Evolutionary conservation across 805 yeast species (phyloP).

Genomic region (Zygotorulaspora danielsina): DNA sequence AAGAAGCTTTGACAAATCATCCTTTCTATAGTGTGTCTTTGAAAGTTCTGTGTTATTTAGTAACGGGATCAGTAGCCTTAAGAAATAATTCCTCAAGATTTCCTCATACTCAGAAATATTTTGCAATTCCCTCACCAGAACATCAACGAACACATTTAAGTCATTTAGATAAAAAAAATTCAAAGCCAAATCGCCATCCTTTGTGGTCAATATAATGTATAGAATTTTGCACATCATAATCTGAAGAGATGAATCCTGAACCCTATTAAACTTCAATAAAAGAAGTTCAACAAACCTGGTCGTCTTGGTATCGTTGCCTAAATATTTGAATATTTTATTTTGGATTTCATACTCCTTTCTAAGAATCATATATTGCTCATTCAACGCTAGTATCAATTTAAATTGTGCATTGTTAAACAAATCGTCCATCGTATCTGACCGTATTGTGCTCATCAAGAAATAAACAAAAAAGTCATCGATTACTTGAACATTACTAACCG

Average conservation of each 20-base stretch:
- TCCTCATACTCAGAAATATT: constrained; percentile 61
- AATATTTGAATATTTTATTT: constrained; percentile 53
- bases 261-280: constrained; percentile 70
- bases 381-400: constrained; percentile 65
- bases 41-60: constrained; percentile 60
- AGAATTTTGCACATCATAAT: constrained; percentile 75
- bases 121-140: constrained; percentile 71
- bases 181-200: constrained; percentile 46
- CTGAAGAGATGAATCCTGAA: constrained; percentile 63
- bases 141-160: constrained; percentile 76
- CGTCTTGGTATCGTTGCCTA: constrained; percentile 44
- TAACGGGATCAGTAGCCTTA: constrained; percentile 71
- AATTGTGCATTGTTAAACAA: constrained; percentile 63
- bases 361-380: constrained; percentile 82
- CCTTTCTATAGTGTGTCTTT: constrained; percentile 52
- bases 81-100: constrained; percentile 59
- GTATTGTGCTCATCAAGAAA: constrained; percentile 45
- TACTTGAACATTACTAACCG: constrained; percentile 38
- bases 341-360: constrained; percentile 33
- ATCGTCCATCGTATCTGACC: constrained; percentile 46
- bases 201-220: constrained; percentile 62
- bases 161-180: constrained; percentile 79
- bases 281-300: constrained; percentile 62
- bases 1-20: constrained; percentile 50
- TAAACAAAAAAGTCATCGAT: constrained; percentile 45